Conservation (phyloP, 306 rosid species). For the Vigna reflexopilosa region DNA sequence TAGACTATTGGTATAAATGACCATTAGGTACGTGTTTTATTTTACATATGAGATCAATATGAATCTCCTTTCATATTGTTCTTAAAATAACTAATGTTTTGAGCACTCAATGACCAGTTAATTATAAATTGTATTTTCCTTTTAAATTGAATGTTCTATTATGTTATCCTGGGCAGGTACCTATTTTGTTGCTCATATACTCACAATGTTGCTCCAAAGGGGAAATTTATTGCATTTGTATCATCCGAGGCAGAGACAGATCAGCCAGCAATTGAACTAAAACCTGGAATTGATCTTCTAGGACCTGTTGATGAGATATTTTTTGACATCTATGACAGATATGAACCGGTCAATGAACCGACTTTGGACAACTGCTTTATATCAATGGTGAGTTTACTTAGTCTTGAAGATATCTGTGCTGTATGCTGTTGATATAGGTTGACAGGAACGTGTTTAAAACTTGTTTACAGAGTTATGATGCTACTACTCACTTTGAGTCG, state of each 20-base stretch:
- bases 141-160: neutral
- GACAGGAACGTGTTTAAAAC: neutral
- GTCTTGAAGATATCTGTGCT: neutral
- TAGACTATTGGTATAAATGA: neutral
- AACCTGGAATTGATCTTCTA: constrained; percentile 90
- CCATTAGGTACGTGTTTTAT: neutral
- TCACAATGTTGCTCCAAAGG: constrained; percentile 98
- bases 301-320: constrained; percentile 94
- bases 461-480: constrained; percentile 88
- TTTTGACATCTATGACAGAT: constrained; percentile 88
- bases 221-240: constrained; percentile 94
- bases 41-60: neutral
- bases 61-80: neutral
- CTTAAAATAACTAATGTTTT: too few relatives aligned
- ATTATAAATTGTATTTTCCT: too few relatives aligned
- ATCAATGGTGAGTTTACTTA: constrained; percentile 72
- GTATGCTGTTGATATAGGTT: neutral
- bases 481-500: constrained; percentile 96
- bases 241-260: constrained; percentile 97
- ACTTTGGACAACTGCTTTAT: constrained; percentile 88
- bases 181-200: constrained; percentile 95
- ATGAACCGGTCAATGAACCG: constrained; percentile 90
- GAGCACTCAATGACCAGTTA: too few relatives aligned
- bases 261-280: constrained; percentile 82
- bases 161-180: constrained; percentile 68